Conservation (phyloP, 2,329 filamentous ascomycete genomes). For the Penicillium vulpinum region DNA sequence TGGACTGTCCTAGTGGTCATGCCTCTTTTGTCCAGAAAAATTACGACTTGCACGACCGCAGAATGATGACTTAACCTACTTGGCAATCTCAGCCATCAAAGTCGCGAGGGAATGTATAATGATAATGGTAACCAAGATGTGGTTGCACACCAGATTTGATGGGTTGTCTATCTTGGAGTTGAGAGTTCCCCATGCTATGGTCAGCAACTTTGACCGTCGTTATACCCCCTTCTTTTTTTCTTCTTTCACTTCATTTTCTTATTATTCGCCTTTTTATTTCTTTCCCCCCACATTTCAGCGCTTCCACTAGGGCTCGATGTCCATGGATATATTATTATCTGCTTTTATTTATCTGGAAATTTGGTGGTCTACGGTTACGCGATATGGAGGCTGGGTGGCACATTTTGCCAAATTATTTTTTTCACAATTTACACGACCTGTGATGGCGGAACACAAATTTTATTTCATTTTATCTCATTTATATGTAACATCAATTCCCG, state of each 20-base stretch:
- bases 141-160: slow-evolving; percentile 12
- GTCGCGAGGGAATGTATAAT: slow-evolving; percentile 32
- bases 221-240: slow-evolving; percentile 18
- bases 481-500: slow-evolving; percentile 7
- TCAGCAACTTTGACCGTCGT: slow-evolving; percentile 10
- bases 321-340: slow-evolving; percentile 6
- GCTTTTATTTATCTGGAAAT: neutral
- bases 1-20: slow-evolving; percentile 12
- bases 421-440: slow-evolving; percentile 1
- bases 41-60: slow-evolving; percentile 31
- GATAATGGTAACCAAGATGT: slow-evolving; percentile 37
- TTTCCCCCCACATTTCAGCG: neutral
- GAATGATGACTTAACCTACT: slow-evolving; percentile 31
- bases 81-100: slow-evolving; percentile 18
- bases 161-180: slow-evolving; percentile 12
- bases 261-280: slow-evolving; percentile 6
- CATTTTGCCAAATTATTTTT: neutral
- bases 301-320: slow-evolving; percentile 9
- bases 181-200: slow-evolving; percentile 11
- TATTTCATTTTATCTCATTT: slow-evolving; percentile 1
- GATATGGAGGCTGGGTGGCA: neutral
- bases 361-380: neutral
- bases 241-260: slow-evolving; percentile 10
- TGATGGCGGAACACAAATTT: neutral
- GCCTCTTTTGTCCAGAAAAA: slow-evolving; percentile 19